Evolutionary conservation across 2,329 filamentous ascomycete genomes (phyloP), one percentile per base, ranked within the genome.

Genomic region (Penicillium digitatum): DNA sequence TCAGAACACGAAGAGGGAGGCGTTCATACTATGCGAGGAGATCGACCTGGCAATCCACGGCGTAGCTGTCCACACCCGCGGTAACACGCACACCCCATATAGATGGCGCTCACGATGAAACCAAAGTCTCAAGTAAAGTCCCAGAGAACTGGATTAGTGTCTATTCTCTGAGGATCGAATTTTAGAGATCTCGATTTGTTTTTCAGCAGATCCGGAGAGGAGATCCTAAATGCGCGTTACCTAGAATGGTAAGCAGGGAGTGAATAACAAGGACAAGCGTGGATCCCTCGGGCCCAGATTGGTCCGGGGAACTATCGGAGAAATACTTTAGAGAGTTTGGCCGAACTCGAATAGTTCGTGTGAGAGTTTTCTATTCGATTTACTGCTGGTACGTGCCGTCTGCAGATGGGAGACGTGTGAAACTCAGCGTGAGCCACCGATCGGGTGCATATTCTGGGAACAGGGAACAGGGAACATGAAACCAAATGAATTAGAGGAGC

Each of bases 401-500:
- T 63, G 61, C 60, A 62, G 40, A 56, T 53, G 57, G 27, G 60
- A 62, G 62, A 55, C 55, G 46, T 56, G 57, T 52, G 52, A 59
- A 53, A 48, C 34, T 38, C 16, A 48, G 35, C 24, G 12, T 26
- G 31, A 43, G 34, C 46, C 37, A 26, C 56, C 35, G 58, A 47
- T 52, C 24, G 58, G 35, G 55, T 58, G 55, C 54, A 59, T 31
- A 24, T 43, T 14, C 32, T 46, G 16, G 12, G n/a, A 6, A 22
- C 10, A 32, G 16, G n/a, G 26, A 26, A 50, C 35, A 31, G 12
- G 43, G 31, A 34, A 29, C 10, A 40, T 11, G 22, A 31, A 34
- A 50, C 35, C 29, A 26, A 3, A 6, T 26, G 31, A 32, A 31
- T 6, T 10, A 16, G 20, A 14, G 16, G 43, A 32, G 39, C 24